Percentiles rank a stretch among this genome's conserved stretches.
Evolutionary conservation across 768 basidiomycete genomes (phyloP).

Genomic region (Termitomyces sp.): DNA sequence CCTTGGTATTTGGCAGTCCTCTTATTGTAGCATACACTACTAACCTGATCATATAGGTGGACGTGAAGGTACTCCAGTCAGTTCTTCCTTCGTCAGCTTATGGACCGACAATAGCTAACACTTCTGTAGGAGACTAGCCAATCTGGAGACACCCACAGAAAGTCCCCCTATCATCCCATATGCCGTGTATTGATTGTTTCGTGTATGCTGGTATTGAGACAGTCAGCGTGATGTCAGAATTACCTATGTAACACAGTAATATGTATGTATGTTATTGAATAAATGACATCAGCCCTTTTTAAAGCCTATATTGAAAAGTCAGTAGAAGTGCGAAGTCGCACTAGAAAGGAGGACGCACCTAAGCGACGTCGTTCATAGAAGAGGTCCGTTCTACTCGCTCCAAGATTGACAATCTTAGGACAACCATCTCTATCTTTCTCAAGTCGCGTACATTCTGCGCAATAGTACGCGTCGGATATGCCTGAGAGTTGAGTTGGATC

Average conservation of each 20-base stretch:
- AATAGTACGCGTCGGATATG: constrained; percentile 99
- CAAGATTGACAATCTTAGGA: constrained; percentile 97
- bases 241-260: constrained; percentile 2
- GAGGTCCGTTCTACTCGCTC: constrained; percentile 85
- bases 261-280: not conserved
- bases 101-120: not conserved
- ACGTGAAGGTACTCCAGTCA: constrained; percentile 71
- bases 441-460: constrained; percentile 92
- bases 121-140: constrained; percentile 39
- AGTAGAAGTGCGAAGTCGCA: not conserved
- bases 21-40: constrained; percentile 5
- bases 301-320: constrained; percentile 43
- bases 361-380: constrained; percentile 88
- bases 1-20: constrained; percentile 41
- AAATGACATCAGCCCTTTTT: constrained; percentile 45
- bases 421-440: constrained; percentile 99
- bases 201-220: not conserved
- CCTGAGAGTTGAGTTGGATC: constrained; percentile 38
- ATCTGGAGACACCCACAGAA: constrained; percentile 49
- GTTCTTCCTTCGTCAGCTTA: constrained; percentile 9
- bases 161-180: constrained; percentile 57
- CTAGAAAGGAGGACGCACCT: constrained; percentile 37
- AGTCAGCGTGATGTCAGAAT: not conserved
- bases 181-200: constrained; percentile 42
- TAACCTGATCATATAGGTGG: constrained; percentile 39